Evolutionary conservation across 352 stramenopile species (phyloP).

Genomic region (Pythium sukuiense): DNA sequence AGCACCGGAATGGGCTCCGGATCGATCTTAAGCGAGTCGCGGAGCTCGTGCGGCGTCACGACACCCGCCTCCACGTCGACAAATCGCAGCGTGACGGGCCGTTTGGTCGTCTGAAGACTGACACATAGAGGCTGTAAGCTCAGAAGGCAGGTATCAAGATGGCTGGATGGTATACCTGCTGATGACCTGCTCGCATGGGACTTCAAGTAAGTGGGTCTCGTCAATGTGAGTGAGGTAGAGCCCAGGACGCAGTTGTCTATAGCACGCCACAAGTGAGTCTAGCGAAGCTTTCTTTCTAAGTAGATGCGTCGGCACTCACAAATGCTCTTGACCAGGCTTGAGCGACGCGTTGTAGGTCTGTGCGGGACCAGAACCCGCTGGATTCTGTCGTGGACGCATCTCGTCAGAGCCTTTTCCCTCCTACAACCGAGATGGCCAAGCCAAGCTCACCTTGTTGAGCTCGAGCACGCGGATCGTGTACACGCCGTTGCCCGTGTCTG

Average conservation of each 20-base stretch:
- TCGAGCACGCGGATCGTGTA: constrained; percentile 82
- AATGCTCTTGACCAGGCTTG: constrained; percentile 54
- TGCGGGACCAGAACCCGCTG: constrained; percentile 49
- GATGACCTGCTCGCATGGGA: constrained; percentile 71
- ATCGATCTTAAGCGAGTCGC: constrained; percentile 60
- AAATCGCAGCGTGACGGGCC: constrained; percentile 65
- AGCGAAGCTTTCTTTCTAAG: not conserved
- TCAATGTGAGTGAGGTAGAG: constrained; percentile 85
- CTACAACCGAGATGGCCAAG: not conserved
- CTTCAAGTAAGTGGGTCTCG: constrained; percentile 59
- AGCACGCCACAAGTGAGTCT: not conserved
- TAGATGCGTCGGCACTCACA: constrained; percentile 31
- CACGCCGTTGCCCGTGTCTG: constrained; percentile 81
- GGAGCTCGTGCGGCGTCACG: constrained; percentile 71
- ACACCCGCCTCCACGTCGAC: constrained; percentile 78
- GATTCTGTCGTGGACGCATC: constrained; percentile 28
- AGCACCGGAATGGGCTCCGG: constrained; percentile 23
- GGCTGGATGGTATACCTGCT: constrained; percentile 31
- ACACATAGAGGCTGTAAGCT: not conserved
- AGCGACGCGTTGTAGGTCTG: constrained; percentile 72
- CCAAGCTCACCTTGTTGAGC: constrained; percentile 49
- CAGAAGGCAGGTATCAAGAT: not conserved
- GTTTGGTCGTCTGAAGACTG: constrained; percentile 54
- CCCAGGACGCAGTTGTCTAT: constrained; percentile 50
- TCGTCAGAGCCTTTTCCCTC: not conserved